Base-by-base conservation (phyloP, 129 eudicot species). In the Centrapalus pauciflorus region DNA sequence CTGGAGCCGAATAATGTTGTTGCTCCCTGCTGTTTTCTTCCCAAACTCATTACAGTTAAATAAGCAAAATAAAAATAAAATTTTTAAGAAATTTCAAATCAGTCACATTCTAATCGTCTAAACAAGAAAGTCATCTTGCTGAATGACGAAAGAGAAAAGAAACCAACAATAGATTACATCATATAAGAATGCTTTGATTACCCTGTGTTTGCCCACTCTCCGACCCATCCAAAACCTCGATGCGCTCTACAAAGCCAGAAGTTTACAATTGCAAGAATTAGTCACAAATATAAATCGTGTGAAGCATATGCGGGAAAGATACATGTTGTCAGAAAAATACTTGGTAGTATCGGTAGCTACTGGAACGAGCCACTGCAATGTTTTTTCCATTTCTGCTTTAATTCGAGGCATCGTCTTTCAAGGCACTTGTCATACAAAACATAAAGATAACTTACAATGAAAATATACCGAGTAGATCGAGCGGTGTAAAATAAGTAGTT, bases 171-270 rank as follows among this genome's bases (percentile, higher is more conserved):
- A 11, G 0, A 26, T 54, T 10, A n/a, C n/a, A n/a, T n/a, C n/a
- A 16, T 1, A 3, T 21, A 1, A 28, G 48, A 55, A 64, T 43
- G 59, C 4, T 58, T n/a, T 26, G 55, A 80, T 75, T 11, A 93
- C 99, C 96, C 88, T 4, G 90, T 68, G 72, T 89, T 89, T 34
- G 96, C 96, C 96, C 96, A 86, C 55, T 93, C 99, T 76, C 95
- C 96, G 19, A 92, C 91, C 98, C 96, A 85, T 61, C 95, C 96
- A 60, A 92, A 88, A 19, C 96, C 96, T 80, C 89, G 99, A 76
- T 93, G 96, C 16, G 92, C 95, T 78, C 96, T 93, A 83, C 29
- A 75, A 55, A 55, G 32, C 46, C 41, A 7, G 34, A 17, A 19
- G 24, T 24, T n/a, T 48, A 55, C 20, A 5, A 43, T 29, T 64